Base-by-base conservation (phyloP, 2,329 filamentous ascomycete species). In the Penicillium crustosum region DNA sequence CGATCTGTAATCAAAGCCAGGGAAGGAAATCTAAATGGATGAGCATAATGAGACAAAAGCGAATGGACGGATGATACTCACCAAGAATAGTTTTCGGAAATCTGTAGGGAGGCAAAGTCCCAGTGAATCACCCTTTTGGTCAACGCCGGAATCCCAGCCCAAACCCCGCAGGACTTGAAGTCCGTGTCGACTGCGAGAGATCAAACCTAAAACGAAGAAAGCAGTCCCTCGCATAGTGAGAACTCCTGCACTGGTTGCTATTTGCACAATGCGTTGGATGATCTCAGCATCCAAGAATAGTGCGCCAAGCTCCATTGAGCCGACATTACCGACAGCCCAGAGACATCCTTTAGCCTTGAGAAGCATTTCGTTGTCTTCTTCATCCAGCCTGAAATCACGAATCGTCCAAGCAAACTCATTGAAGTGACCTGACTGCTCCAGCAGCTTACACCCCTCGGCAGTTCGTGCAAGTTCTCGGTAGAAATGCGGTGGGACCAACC, bases 261-360 rank as follows among this genome's bases (percentile, higher is more conserved):
- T 97, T 62, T 86, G 83, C 47, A 97, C 86, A 61, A 99, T 93
- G 61, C 89, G 86, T 68, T 89, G 86, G 19, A 97, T 91, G 38
- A 97, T 91, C 64, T 97, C 90, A 38, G 87, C 90, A 55, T 89
- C 94, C 4, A 99, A 81, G 73, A 99, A 99, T 0, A 92, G 92
- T 1, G 93, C 93, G 1, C 94, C 94, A 2, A 97, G 86, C 68
- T 97, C 93, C 93, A 99, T 97, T 0, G 93, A 97, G 0, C 94
- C 94, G 38, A 99, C 93, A 67, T 99, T 99, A 25, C 94, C 94
- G 1, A 99, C 92, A 0, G 94, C 94, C 94, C 94, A 99, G 48
- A 99, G 81, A 71, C 92, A 97, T 8, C 93, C 94, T 74, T 99
- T 99, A 63, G 97, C 91, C 72, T 97, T 97, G 58, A 91, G 86